Evolutionary conservation across 768 basidiomycete genomes (phyloP).

Genomic region (Rhodosporidiobolus sp.): DNA sequence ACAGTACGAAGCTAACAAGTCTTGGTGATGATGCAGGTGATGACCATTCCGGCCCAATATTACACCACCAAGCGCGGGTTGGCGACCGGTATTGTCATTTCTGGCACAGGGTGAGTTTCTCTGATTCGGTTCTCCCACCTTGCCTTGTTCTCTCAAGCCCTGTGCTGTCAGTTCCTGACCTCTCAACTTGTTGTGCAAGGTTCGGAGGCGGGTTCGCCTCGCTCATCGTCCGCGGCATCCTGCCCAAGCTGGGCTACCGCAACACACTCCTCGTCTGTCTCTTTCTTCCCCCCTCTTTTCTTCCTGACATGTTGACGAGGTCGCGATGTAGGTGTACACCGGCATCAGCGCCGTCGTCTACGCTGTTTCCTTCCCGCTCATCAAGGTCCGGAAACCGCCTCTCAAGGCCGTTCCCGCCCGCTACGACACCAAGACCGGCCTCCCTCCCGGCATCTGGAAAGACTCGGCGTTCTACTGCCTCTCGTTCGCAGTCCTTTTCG

Average conservation of each 20-base stretch:
- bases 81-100: slow-evolving; percentile 44
- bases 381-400: slow-evolving; percentile 17
- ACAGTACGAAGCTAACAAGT: no score
- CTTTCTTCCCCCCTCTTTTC: not conserved
- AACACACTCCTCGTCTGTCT: slow-evolving; percentile 40
- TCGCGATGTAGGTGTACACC: slow-evolving; percentile 18
- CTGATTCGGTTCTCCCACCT: not conserved
- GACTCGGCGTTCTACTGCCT: slow-evolving; percentile 26
- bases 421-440: slow-evolving; percentile 27
- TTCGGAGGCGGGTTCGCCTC: slow-evolving; percentile 43
- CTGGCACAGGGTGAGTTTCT: slow-evolving; percentile 39
- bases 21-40: no score
- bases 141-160: not conserved
- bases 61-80: slow-evolving; percentile 44
- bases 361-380: slow-evolving; percentile 10
- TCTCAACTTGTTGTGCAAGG: not conserved
- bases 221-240: slow-evolving; percentile 41
- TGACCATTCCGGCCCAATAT: slow-evolving; percentile 46
- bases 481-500: slow-evolving; percentile 19
- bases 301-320: not conserved
- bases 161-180: no score
- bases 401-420: slow-evolving; percentile 4
- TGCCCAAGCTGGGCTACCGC: slow-evolving; percentile 42
- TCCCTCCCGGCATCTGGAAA: slow-evolving; percentile 27
- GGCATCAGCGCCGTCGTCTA: slow-evolving; percentile 20